These are phyloP conservation scores for Mycogone perniciosa DNA, from an alignment of 2,329 filamentous ascomycete species.

Conservation along the genomic window DNA sequence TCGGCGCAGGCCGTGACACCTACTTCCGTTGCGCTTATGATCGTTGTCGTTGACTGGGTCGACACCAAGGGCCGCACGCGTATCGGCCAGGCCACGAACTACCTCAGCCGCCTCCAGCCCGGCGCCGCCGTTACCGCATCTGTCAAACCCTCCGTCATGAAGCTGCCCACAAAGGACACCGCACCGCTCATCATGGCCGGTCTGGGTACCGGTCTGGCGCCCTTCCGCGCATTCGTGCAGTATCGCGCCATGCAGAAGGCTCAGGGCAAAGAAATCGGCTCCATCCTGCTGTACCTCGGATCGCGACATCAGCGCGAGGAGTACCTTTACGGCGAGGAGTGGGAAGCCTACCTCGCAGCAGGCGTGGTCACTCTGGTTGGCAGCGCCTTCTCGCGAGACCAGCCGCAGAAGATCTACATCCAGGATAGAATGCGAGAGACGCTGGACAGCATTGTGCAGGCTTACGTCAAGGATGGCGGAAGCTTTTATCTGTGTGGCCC, in stretches of 20 bases:
- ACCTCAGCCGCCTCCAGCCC: conserved; percentile 68
- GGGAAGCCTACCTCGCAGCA: conserved; percentile 95
- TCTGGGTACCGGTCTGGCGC: conserved; percentile 93
- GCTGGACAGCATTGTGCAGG: conserved; percentile 71
- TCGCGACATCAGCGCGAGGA: conserved; percentile 96
- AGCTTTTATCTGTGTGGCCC: conserved; percentile 97
- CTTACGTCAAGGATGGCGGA: conserved; percentile 82
- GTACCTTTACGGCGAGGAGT: conserved; percentile 98
- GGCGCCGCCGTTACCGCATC: conserved; percentile 81
- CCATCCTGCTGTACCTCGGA: conserved; percentile 92
- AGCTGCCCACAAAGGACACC: conserved; percentile 80
- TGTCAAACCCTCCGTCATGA: conserved; percentile 98
- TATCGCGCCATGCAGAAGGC: conserved; percentile 97
- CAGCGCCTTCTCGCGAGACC: conserved; percentile 90
- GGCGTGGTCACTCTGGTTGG: conserved; percentile 93
- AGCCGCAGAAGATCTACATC: conserved; percentile 98
- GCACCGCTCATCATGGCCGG: conserved; percentile 98
- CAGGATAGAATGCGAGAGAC: conserved; percentile 96
- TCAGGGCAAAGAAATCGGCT: conserved; percentile 90
- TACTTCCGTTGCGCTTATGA: conserved; percentile 84
- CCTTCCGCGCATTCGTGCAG: conserved; percentile 98
- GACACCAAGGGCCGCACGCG: conserved; percentile 82
- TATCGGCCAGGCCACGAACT: conserved; percentile 88
- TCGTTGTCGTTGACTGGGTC: conserved; percentile 95
- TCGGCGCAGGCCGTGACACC: conserved; percentile 94